These are phyloP conservation scores for Solanum acaule DNA, from an alignment of 257 asterid species.

Conservation along the genomic window DNA sequence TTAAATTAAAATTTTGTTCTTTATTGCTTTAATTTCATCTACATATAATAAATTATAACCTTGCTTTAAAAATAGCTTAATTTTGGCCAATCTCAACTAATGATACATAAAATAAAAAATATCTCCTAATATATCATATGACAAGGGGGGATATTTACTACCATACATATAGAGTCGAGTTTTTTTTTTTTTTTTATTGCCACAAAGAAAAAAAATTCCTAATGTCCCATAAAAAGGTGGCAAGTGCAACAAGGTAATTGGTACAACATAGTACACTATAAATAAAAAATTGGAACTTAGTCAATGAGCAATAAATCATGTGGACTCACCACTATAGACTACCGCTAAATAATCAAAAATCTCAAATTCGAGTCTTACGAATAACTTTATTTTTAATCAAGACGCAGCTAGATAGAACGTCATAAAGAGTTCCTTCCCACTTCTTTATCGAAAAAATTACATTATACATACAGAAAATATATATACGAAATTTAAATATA, in stretches of 20 bases:
- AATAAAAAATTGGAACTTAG: neutral
- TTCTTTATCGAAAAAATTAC: neutral
- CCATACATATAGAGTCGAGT: neutral
- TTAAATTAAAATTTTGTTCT: neutral
- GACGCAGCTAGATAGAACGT: neutral
- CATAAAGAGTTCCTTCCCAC: neutral
- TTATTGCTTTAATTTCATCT: neutral
- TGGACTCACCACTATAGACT: neutral
- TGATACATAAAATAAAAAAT: neutral
- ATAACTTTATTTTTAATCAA: fast-evolving
- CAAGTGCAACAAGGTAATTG: neutral
- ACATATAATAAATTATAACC: neutral
- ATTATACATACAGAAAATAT: neutral
- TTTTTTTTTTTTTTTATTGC: neutral
- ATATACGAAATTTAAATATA: no score
- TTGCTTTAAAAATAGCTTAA: neutral
- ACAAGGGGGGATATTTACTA: neutral
- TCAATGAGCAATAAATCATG: neutral
- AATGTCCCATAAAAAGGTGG: neutral
- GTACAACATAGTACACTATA: neutral
- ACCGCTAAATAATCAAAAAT: neutral
- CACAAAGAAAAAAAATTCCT: neutral
- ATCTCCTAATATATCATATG: neutral
- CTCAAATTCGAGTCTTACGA: fast-evolving
- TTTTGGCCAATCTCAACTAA: neutral